Evolutionary conservation across 257 asterid species (phyloP).

Genomic region (Vinca minor): DNA sequence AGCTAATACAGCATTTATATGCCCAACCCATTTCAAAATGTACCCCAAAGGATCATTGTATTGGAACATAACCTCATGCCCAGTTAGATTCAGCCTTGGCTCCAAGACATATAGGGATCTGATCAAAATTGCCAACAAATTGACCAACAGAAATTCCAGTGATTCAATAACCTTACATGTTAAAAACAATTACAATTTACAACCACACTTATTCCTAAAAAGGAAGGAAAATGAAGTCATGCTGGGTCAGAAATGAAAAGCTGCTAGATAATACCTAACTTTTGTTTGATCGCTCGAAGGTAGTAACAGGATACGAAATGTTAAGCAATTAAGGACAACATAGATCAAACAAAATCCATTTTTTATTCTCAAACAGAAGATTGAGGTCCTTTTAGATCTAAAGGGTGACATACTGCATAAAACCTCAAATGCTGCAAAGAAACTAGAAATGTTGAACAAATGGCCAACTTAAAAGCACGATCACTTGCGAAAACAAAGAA

Average conservation of each 20-base stretch:
- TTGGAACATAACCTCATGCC: not conserved
- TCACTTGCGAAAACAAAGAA: not conserved
- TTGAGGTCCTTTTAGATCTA: not conserved
- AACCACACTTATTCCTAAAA: not conserved
- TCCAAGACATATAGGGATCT: not conserved
- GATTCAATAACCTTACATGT: not conserved
- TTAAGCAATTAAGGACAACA: not conserved
- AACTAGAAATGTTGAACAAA: not conserved
- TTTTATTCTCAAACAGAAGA: not conserved
- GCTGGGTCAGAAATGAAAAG: not conserved
- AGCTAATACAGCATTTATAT: not conserved
- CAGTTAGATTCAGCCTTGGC: not conserved
- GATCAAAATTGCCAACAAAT: not conserved
- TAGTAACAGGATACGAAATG: not conserved
- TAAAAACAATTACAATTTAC: not conserved
- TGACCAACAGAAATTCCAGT: not conserved
- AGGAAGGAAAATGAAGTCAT: not conserved
- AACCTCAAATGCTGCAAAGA: not conserved
- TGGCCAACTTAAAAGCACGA: too few species aligned
- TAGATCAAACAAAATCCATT: not conserved
- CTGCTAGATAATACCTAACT: not conserved
- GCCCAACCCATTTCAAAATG: not conserved
- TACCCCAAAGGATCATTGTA: not conserved
- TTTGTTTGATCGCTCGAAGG: not conserved
- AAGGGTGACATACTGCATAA: not conserved